Conservation (phyloP, 2,329 filamentous ascomycete genomes). For the Dryadomyces quercus-mongolicae region DNA sequence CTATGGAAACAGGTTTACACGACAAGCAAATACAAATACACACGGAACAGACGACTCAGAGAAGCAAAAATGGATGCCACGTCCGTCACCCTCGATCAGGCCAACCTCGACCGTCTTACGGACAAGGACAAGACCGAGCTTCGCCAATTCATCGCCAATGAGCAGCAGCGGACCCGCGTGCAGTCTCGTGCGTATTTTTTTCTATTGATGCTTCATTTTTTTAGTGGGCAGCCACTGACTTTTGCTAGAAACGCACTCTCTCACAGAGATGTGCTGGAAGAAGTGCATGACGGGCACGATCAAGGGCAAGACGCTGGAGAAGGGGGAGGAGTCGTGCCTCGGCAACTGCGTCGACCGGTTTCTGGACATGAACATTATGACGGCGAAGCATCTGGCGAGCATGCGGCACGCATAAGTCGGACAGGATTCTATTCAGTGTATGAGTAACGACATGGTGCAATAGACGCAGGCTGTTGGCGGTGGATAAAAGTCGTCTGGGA, state of each 20-base stretch:
- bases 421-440: background rate
- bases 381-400: slow-evolving; percentile 72
- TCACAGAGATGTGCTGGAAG: slow-evolving; percentile 76
- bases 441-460: background rate
- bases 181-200: slow-evolving; percentile 39
- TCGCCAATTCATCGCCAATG: slow-evolving; percentile 71
- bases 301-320: slow-evolving; percentile 60
- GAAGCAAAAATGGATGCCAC: slow-evolving; percentile 4
- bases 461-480: background rate
- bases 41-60: background rate
- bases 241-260: slow-evolving; percentile 35
- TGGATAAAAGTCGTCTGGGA: background rate
- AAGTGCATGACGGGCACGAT: slow-evolving; percentile 78
- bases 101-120: slow-evolving; percentile 64
- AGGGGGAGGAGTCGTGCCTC: slow-evolving; percentile 69
- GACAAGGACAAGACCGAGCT: slow-evolving; percentile 79
- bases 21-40: background rate
- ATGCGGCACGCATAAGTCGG: slow-evolving; percentile 24
- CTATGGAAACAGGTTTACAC: background rate
- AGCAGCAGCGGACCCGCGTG: slow-evolving; percentile 69
- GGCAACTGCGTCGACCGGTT: slow-evolving; percentile 91
- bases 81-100: slow-evolving; percentile 25
- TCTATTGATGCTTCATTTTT: slow-evolving; percentile 6
- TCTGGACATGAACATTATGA: slow-evolving; percentile 74
- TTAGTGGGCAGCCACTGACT: background rate